These are phyloP conservation scores for Pisolithus thermaeus DNA, from an alignment of 1,284 basidiomycete species.

Conservation along the genomic window DNA sequence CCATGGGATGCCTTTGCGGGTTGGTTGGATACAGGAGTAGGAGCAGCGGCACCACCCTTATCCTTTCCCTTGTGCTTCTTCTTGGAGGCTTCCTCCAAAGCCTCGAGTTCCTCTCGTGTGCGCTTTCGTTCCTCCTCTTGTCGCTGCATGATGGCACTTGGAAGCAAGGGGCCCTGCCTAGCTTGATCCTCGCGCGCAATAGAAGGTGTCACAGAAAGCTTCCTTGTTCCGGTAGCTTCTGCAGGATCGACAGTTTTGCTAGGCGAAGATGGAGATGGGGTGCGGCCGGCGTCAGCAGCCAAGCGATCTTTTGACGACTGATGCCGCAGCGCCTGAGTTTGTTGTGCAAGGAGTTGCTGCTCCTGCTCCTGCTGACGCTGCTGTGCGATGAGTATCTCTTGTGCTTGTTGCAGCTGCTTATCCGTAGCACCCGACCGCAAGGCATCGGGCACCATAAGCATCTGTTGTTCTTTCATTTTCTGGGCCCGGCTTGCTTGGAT, in stretches of 20 bases:
- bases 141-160: constrained; percentile 44
- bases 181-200: constrained; percentile 55
- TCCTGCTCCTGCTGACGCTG: constrained; percentile 22
- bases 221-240: constrained; percentile 59
- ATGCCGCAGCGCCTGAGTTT: constrained; percentile 22
- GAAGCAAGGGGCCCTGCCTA: constrained; percentile 33
- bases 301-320: constrained; percentile 22
- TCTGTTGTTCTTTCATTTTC: constrained; percentile 20
- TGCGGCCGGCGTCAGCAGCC: constrained; percentile 16
- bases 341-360: constrained; percentile 27
- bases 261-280: constrained; percentile 18
- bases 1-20: constrained; percentile 24
- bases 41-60: constrained; percentile 32
- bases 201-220: constrained; percentile 71
- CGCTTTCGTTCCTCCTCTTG: constrained; percentile 57
- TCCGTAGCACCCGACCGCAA: constrained; percentile 12
- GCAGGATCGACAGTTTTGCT: constrained; percentile 44
- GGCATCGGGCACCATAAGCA: constrained; percentile 14
- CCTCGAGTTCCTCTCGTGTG: constrained; percentile 54
- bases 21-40: constrained; percentile 26
- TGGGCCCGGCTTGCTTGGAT: constrained; percentile 34
- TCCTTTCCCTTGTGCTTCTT: constrained; percentile 41
- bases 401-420: constrained; percentile 27
- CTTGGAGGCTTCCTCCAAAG: constrained; percentile 49
- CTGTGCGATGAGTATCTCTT: constrained; percentile 20